Base-by-base conservation (phyloP, 345 rosid species). In the Salix udensis region DNA sequence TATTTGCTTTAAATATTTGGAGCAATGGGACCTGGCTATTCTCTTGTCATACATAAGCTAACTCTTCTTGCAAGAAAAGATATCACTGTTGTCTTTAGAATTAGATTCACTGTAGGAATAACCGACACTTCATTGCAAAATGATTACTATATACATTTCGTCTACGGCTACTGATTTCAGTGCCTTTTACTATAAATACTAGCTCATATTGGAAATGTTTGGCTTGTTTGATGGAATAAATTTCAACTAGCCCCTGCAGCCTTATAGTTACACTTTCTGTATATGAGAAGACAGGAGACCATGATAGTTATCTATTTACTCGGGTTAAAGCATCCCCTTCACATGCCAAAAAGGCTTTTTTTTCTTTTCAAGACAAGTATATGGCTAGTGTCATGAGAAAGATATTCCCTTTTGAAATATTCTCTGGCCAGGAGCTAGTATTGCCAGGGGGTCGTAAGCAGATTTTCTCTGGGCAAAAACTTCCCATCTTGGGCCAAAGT, bases 371-470 rank as follows among this genome's bases (percentile, higher is more conserved):
- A 50, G 44, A 61, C 6, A 68, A 10, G 77, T 72, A 53, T 71
- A 26, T 67, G 60, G 77, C 53, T 74, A 52, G 42, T 71, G 81
- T 91, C 80, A 82, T 70, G 91, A 87, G 85, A 82, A 83, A 77
- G 87, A 76, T 61, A 76, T 74, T 23, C 86, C 77, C 86, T 92
- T 94, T 61, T 82, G 87, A 85, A 95, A 95, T 74, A 95, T 91
- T 78, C 92, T 70, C 64, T 93, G 98, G 71, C 98, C 97, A 26
- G 98, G 98, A 34, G 97, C 97, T 39, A 95, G 96, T 77, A 91
- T 90, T 74, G 90, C 95, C 78, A 91, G 55, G 30, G 98, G 97
- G 79, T 95, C 98, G 78, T 91, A 90, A 65, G 81, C 80, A 31
- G 89, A 79, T 84, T 95, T 95, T 82, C 97, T 91, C 73, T 83